Conservation (phyloP, 495 filamentous ascomycete genomes). For the Talaromyces trachyspermus region DNA sequence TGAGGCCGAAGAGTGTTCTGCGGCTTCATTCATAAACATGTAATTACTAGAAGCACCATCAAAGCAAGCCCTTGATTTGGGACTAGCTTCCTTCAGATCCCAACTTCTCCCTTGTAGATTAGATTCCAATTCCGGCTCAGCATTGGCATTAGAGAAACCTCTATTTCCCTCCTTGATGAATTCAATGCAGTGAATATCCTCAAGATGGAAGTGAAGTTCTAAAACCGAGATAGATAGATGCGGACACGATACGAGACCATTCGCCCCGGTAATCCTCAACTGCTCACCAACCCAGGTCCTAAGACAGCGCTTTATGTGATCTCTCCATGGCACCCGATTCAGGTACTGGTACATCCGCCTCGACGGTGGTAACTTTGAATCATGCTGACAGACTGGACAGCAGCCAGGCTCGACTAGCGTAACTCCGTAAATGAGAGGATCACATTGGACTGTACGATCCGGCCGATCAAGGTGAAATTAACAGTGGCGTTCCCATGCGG, state of each 20-base stretch:
- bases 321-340: constrained; percentile 11
- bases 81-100: neutral
- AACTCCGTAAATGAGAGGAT: constrained; percentile 14
- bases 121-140: neutral
- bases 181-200: constrained; percentile 12
- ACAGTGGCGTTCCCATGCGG: constrained; percentile 13
- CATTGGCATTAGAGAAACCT: neutral
- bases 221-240: constrained; percentile 4
- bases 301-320: constrained; percentile 1
- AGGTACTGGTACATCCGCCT: constrained; percentile 10
- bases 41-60: too few species aligned
- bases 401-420: constrained; percentile 11
- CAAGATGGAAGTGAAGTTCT: constrained; percentile 14
- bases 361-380: neutral
- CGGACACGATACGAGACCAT: constrained; percentile 2
- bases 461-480: constrained; percentile 12
- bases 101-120: neutral
- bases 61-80: too few species aligned
- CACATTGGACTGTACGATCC: constrained; percentile 13
- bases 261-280: constrained; percentile 1
- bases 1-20: too few species aligned
- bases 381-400: constrained; percentile 8
- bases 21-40: too few species aligned
- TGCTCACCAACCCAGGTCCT: neutral
- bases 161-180: neutral